Base-by-base conservation (phyloP, 1,284 basidiomycete species). In the Gymnopus androsaceus region DNA sequence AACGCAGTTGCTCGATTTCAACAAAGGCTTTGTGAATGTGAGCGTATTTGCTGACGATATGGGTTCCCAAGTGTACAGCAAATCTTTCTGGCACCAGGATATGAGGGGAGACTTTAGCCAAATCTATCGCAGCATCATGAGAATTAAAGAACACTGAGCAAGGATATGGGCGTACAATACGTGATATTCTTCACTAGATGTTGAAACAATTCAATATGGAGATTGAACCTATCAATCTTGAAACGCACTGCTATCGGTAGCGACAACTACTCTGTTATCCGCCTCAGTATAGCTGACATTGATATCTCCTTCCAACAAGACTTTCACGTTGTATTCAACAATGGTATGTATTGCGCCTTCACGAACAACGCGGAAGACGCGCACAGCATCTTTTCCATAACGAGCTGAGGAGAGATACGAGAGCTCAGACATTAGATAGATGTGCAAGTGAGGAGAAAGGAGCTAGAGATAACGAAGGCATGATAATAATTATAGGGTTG, bases 371-470 rank as follows among this genome's bases (percentile, higher is more conserved):
- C 94, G 84, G 61, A 92, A 82, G 38, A 96, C 87, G 34, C 92
- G 82, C 28, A 97, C 83, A 64, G 90, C 88, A 73, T 92, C 88
- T 73, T 96, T 96, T 30, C 94, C 94, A 66, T 94, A 93, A 25
- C 84, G 82, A 2, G 90, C 86, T 38, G 71, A 59, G 36, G 68
- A 63, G 37, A 76, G 66, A 34, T 62, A 61, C 8, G 67, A 63
- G 30, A 62, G 51, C 5, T 45, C 51, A 11, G 51, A n/a, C 51
- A 53, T 52, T 51, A 34, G n/a, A 48, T 2, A 14, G 27, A 28
- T 31, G 40, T 33, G 31, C 8, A 31, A 17, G 31, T 23, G 31
- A 19, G 15, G 17, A 15, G 14, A 19, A 19, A 14, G 28, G n/a
- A 19, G 45, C 3, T 12, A 48, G 33, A 30, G 27, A n/a, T n/a